A percentile compares a stretch with the other conserved stretches of the same genome.
Evolutionary conservation across 2,329 filamentous ascomycete species (phyloP).

Genomic region (Stemphylium lycopersici): DNA sequence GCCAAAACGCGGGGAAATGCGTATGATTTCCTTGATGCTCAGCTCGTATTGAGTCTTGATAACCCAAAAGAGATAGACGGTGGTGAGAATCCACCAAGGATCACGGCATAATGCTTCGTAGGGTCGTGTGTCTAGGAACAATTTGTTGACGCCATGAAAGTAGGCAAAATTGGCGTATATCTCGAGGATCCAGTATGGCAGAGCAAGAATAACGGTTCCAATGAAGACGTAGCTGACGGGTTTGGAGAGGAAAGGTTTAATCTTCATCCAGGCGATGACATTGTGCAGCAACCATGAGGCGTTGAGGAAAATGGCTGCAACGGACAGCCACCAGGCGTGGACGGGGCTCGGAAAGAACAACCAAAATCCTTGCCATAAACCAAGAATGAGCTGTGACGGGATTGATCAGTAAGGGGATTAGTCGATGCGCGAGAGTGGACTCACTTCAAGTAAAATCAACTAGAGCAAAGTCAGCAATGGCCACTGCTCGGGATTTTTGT

Average conservation of each 20-base stretch:
- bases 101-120: constrained; percentile 68
- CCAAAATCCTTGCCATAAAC: constrained; percentile 64
- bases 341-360: constrained; percentile 62
- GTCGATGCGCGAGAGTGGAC: not conserved
- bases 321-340: constrained; percentile 69
- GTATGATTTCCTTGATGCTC: constrained; percentile 62
- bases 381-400: constrained; percentile 60
- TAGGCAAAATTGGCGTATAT: constrained; percentile 70
- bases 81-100: constrained; percentile 72
- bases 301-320: constrained; percentile 66
- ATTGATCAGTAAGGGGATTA: constrained; percentile 3
- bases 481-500: not conserved
- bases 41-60: constrained; percentile 69
- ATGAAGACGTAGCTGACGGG: constrained; percentile 63
- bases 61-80: constrained; percentile 64
- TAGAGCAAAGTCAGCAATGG: constrained; percentile 25
- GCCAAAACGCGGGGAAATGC: constrained; percentile 68
- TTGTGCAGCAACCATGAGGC: constrained; percentile 70
- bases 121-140: constrained; percentile 63
- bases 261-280: constrained; percentile 71
- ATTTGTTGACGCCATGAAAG: constrained; percentile 61
- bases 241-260: constrained; percentile 63
- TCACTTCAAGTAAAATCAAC: constrained; percentile 54
- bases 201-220: constrained; percentile 62
- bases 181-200: constrained; percentile 69